Evolutionary conservation across 495 filamentous ascomycete genomes (phyloP).

Genomic region (Cercophora sp.): DNA sequence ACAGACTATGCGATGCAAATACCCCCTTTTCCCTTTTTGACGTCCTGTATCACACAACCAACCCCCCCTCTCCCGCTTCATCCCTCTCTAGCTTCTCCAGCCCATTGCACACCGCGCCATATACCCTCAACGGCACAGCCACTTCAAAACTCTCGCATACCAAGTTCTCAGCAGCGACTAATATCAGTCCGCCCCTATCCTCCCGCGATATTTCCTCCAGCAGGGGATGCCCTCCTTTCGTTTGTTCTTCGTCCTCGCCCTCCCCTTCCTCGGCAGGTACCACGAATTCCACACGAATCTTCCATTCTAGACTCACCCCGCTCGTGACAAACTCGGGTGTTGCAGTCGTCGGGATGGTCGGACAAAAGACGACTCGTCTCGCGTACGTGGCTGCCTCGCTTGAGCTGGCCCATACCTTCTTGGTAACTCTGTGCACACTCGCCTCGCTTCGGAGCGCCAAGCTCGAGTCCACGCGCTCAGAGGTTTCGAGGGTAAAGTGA

Average conservation of each 20-base stretch:
- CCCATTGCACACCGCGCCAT: conserved; percentile 58
- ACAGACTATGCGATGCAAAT: not conserved
- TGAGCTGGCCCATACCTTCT: conserved; percentile 68
- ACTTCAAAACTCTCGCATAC: conserved; percentile 88
- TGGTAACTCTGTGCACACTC: conserved; percentile 79
- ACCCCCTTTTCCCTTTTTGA: not conserved
- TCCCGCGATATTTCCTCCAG: conserved; percentile 63
- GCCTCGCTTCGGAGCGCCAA: conserved; percentile 80
- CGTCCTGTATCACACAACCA: conserved; percentile 37
- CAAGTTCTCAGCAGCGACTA: conserved; percentile 70
- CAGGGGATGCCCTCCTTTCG: conserved; percentile 31
- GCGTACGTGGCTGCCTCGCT: conserved; percentile 80
- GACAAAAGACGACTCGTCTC: conserved; percentile 69
- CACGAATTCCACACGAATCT: conserved; percentile 83
- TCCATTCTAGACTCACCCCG: conserved; percentile 81
- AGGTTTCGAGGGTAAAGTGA: conserved; percentile 69
- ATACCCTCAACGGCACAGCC: conserved; percentile 75
- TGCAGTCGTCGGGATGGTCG: conserved; percentile 71
- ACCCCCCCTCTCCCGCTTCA: conserved; percentile 42
- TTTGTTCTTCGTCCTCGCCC: not conserved
- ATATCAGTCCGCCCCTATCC: conserved; percentile 62
- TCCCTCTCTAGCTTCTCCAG: conserved; percentile 47
- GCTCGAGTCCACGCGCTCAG: conserved; percentile 70
- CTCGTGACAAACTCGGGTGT: conserved; percentile 89
- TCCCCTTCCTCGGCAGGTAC: conserved; percentile 39